Evolutionary conservation across 1,139 yeast genomes (phyloP).

Genomic region (Candida sanyaensis): DNA sequence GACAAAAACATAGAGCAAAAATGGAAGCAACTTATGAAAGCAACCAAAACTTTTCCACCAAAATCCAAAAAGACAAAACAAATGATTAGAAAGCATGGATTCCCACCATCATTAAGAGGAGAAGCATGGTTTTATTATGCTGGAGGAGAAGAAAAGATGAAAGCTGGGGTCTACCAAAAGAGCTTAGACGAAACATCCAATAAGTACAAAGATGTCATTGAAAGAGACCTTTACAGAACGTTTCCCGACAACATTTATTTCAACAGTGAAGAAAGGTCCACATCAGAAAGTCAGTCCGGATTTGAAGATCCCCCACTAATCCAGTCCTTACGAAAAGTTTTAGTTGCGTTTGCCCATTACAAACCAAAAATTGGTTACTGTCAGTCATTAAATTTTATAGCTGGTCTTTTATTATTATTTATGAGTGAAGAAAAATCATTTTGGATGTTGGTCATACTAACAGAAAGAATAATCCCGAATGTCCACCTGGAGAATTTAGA

Average conservation of each 20-base stretch:
- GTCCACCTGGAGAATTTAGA: conserved; percentile 88
- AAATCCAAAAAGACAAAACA: conserved; percentile 80
- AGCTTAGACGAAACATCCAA: conserved; percentile 60
- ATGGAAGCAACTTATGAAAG: conserved; percentile 1
- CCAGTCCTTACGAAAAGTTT: conserved; percentile 72
- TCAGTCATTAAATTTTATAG: conserved; percentile 88
- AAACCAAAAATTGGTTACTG: conserved; percentile 94
- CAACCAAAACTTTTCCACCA: conserved; percentile 67
- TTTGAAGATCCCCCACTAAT: conserved; percentile 61
- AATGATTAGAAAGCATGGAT: conserved; percentile 76
- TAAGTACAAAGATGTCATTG: conserved; percentile 88
- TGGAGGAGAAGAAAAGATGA: conserved; percentile 78
- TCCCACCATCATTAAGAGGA: conserved; percentile 97
- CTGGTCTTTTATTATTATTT: conserved; percentile 78
- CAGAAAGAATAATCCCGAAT: conserved; percentile 85
- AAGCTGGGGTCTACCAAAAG: conserved; percentile 72
- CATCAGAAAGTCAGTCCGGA: conserved; percentile 1
- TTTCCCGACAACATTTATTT: conserved; percentile 91
- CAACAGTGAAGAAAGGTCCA: conserved; percentile 22
- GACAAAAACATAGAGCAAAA: not conserved
- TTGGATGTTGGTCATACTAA: conserved; percentile 93
- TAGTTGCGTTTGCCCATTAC: conserved; percentile 81
- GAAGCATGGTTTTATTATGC: conserved; percentile 96
- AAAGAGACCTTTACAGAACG: conserved; percentile 87
- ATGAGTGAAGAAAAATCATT: conserved; percentile 88